Base-by-base conservation (phyloP, 768 basidiomycete genomes). In the Termitomyces bulborhizus region DNA sequence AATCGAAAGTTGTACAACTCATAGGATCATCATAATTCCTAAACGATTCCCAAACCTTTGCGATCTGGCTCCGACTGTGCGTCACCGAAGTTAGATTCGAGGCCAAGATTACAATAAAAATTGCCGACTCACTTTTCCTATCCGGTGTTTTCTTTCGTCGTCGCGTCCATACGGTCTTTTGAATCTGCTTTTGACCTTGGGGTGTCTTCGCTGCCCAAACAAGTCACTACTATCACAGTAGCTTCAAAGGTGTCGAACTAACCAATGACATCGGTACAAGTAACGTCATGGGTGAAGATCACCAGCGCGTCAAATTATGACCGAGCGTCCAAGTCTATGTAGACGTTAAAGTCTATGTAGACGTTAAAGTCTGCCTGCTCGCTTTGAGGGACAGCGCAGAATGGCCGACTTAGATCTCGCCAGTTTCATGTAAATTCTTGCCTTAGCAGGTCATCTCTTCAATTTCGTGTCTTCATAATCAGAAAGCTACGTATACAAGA, bases 1-100 rank as follows among this genome's bases (percentile, higher is more conserved):
- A 86, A 66, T 73, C 80, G 48, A 86, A 82, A 71, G 76, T 93
- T 42, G 76, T 81, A 37, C 79, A 85, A 65, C 71, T 93, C 55
- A 66, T 93, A 46, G 66, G 65, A 54, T 76, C 75, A 70, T 76
- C 67, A 66, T 62, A 51, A 39, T 50, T 36, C 43, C 18, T 31
- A 37, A 7, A 62, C 31, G 42, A 53, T 49, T 15, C 11, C 4
- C 39, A 40, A 34, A 42, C 47, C 51, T 59, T 8, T 32, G 11
- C 44, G 42, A n/a, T 40, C 18, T 51, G 44, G 48, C 36, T 37
- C 21, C 21, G 50, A 42, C 50, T 21, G 13, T 42, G 31, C 15
- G 40, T 52, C 37, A 24, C 31, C 8, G 40, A 34, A 52, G 21
- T 24, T 32, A 21, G 49, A 24, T 36, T 18, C 6, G 27, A 39